Percentiles rank a stretch among this genome's conserved stretches.
Evolutionary conservation across 768 basidiomycete species (phyloP).

Genomic region (Tremella mesenterica): DNA sequence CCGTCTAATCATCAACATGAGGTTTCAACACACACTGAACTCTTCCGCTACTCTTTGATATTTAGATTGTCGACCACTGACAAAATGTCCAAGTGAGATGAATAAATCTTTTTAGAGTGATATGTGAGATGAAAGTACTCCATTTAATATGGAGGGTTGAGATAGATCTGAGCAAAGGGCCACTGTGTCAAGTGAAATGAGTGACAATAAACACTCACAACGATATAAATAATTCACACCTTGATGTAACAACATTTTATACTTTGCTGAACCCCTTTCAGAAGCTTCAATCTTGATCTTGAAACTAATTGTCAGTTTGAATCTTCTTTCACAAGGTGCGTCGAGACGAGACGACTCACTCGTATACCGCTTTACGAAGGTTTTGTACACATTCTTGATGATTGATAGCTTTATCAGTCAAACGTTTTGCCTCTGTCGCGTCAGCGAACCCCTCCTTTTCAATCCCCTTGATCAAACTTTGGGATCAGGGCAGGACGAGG

Average conservation of each 20-base stretch:
- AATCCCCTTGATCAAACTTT: too few relatives aligned
- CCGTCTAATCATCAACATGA: constrained; percentile 53
- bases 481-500: not conserved
- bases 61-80: too few relatives aligned
- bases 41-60: not conserved
- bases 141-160: too few relatives aligned
- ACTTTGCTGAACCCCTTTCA: constrained; percentile 68
- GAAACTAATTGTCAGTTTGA: constrained; percentile 53
- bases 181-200: too few relatives aligned
- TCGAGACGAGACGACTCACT: constrained; percentile 52
- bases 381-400: constrained; percentile 91
- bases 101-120: too few relatives aligned
- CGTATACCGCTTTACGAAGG: constrained; percentile 85
- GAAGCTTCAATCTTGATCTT: constrained; percentile 81
- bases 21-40: not conserved
- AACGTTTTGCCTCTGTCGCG: constrained; percentile 59
- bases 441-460: not conserved
- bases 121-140: too few relatives aligned
- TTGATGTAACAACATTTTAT: constrained; percentile 62
- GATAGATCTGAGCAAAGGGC: too few relatives aligned
- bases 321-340: not conserved
- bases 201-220: constrained; percentile 39
- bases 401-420: constrained; percentile 83
- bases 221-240: constrained; percentile 78
- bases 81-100: not conserved